Base-by-base conservation (phyloP, 257 asterid species). In the Nicotiana benthamiana region DNA sequence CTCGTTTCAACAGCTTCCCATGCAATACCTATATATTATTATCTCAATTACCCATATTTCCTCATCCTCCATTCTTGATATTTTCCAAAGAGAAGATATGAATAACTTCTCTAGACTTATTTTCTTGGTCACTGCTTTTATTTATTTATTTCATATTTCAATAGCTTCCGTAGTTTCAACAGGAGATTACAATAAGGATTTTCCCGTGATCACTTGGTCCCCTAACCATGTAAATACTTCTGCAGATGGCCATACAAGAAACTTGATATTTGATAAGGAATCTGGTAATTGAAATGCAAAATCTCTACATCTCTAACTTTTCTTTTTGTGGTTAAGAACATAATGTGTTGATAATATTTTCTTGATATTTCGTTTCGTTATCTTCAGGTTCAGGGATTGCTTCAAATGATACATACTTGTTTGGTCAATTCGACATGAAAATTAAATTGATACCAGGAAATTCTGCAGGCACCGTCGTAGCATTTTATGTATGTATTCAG, bases 401-500 rank as follows among this genome's bases (percentile, higher is more conserved):
- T 82, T 87, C 97, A 18, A 92, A 92, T 20, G 93, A 89, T 27
- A 92, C 78, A 94, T 95, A 83, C 89, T 82, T 93, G 88, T 95
- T 90, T 75, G 99, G 98, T 2, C 93, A 92, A 10, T 88, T 93
- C 84, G 95, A 92, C 88, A 92, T 93, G 97, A 81, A 89, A 79
- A 95, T 93, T 16, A 92, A 93, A 77, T 28, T 95, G 86, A 83
- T 95, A 11, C 93, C 97, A 0, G 99, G 97, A 18, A 85, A 95
- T 78, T 95, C 99, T 26, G 96, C 97, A 0, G 99, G 99, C 86
- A 90, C 98, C 0, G 97, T 93, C 63, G 97, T 92, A 9, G 97
- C 98, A 66, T 92, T 88, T 28, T 95, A 93, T 74, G 99, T 92
- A 82, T 84, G 95, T 57, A 22, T 3, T 4, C 3, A n/a, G 18